A percentile compares a stretch with the other conserved stretches of the same genome.
Conservation (phyloP, 257 asterid species). For the Przewalskia tangutica region DNA sequence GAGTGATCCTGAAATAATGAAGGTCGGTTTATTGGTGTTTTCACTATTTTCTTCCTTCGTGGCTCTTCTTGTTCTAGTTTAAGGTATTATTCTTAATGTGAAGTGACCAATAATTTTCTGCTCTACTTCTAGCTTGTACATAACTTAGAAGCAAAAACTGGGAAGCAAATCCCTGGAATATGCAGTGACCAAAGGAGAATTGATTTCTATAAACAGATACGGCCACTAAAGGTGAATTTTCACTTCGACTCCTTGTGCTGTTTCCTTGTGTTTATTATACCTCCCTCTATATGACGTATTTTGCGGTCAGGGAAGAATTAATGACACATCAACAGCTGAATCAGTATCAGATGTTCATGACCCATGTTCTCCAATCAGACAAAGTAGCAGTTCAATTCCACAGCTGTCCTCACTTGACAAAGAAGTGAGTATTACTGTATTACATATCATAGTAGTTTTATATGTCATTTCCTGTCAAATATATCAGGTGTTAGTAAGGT, state of each 20-base stretch:
- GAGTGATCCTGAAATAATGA: slow-evolving; percentile 84
- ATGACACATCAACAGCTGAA: slow-evolving; percentile 35
- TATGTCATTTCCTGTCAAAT: neutral
- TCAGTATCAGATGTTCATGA: slow-evolving; percentile 51
- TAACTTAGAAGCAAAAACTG: slow-evolving; percentile 34
- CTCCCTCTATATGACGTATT: neutral
- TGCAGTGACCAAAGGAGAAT: slow-evolving; percentile 36
- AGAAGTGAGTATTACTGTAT: slow-evolving; percentile 39
- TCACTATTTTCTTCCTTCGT: neutral
- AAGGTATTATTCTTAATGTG: neutral
- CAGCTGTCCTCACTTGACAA: slow-evolving; percentile 42
- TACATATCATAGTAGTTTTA: neutral
- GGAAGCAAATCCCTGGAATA: slow-evolving; percentile 30
- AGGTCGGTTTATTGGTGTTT: slow-evolving; percentile 31
- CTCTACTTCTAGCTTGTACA: slow-evolving; percentile 44
- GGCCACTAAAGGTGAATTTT: slow-evolving; percentile 37
- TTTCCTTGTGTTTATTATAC: neutral
- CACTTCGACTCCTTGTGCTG: neutral
- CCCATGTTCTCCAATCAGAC: slow-evolving; percentile 39
- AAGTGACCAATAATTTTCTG: neutral
- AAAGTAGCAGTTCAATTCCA: slow-evolving; percentile 23
- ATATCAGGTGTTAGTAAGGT: neutral
- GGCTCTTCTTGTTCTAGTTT: neutral
- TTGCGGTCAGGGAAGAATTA: slow-evolving; percentile 44
- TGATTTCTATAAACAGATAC: slow-evolving; percentile 25